These are phyloP conservation scores for Colletotrichum scovillei DNA, from an alignment of 2,329 filamentous ascomycete genomes.

Conservation along the genomic window DNA sequence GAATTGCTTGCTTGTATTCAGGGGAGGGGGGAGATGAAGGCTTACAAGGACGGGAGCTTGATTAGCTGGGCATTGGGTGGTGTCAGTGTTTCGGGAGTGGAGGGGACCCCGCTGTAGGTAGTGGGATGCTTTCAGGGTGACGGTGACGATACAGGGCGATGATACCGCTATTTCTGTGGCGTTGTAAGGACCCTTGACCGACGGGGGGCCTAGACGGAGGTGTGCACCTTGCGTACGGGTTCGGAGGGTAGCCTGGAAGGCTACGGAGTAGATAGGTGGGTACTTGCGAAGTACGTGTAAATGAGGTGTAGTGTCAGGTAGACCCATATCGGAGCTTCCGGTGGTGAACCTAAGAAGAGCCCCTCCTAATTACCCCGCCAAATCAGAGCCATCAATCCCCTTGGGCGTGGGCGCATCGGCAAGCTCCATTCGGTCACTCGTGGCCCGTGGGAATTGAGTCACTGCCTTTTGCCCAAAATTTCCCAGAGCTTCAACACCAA, in stretches of 20 bases:
- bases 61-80: conserved; percentile 22
- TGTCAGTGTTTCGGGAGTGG: conserved; percentile 33
- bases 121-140: conserved; percentile 17
- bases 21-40: conserved; percentile 27
- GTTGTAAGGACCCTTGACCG: conserved; percentile 14
- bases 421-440: conserved; percentile 20
- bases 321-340: background rate
- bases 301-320: background rate
- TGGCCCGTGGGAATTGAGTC: conserved; percentile 28
- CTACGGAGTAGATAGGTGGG: background rate
- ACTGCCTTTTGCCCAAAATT: conserved; percentile 28
- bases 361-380: conserved; percentile 30
- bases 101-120: conserved; percentile 34
- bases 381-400: conserved; percentile 27
- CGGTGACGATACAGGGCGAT: conserved; percentile 21
- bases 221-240: background rate
- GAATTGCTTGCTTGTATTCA: conserved; percentile 23
- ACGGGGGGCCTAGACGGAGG: background rate
- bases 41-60: conserved; percentile 35
- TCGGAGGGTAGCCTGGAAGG: background rate
- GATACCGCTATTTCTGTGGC: conserved; percentile 18
- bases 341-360: background rate
- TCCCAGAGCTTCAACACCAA: conserved; percentile 23
- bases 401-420: background rate
- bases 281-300: background rate